A percentile compares a stretch with the other conserved stretches of the same genome.
phyloP scores from a whole-genome alignment of 495 filamentous ascomycete species.

The Aspergillus panamensis region DNA sequence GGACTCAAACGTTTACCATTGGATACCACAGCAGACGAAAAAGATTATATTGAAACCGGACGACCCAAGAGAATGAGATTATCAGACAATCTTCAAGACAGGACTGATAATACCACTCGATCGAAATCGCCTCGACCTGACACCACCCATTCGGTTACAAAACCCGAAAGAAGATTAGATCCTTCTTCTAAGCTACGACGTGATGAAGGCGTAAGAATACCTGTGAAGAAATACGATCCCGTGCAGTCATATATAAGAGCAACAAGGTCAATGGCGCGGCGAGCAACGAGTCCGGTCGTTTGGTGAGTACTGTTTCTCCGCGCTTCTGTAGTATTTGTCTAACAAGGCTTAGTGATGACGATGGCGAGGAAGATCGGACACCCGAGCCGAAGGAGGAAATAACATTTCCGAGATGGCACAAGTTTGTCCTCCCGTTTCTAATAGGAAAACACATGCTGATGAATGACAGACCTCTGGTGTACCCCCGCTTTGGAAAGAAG shows the following conservation, averaged over 20 bases:
- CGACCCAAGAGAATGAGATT: constrained; percentile 31
- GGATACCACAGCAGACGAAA: constrained; percentile 8
- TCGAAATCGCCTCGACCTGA: constrained; percentile 2
- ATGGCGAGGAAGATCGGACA: constrained; percentile 11
- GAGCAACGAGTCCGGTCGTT: constrained; percentile 17
- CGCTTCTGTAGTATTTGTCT: neutral
- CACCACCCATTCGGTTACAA: constrained; percentile 3
- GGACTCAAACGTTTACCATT: constrained; percentile 14
- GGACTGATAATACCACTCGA: constrained; percentile 11
- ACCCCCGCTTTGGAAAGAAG: constrained; percentile 63
- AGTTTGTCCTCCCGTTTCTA: constrained; percentile 1
- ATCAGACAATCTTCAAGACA: constrained; percentile 32
- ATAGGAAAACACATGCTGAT: constrained; percentile 6
- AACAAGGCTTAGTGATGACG: constrained; percentile 13
- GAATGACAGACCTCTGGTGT: constrained; percentile 57
- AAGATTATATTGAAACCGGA: neutral
- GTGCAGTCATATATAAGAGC: constrained; percentile 15
- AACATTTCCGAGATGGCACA: constrained; percentile 28
- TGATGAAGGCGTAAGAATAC: constrained; percentile 26
- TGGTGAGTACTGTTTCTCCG: constrained; percentile 18
- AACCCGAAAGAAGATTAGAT: constrained; percentile 4
- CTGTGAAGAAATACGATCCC: constrained; percentile 27
- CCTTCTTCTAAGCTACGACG: neutral
- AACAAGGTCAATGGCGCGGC: constrained; percentile 36
- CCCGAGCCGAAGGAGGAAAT: constrained; percentile 19